These are phyloP conservation scores for Nakaseomyces glabratus DNA, from an alignment of 1,139 yeast species.

Conservation along the genomic window DNA sequence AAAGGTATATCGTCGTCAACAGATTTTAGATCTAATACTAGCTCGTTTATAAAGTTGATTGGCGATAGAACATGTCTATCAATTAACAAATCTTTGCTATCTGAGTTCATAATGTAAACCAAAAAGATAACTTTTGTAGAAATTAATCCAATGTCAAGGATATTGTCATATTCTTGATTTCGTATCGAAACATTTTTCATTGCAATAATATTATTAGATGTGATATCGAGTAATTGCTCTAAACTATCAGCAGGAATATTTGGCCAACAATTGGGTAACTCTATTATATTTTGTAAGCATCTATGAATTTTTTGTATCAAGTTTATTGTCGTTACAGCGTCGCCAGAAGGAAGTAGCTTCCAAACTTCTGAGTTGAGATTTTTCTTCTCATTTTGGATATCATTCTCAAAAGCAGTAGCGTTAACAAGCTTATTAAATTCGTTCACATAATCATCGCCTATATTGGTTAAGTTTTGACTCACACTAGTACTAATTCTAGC, in stretches of 20 bases:
- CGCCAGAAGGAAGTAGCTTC: constrained; percentile 12
- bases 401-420: too few species aligned
- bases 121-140: constrained; percentile 38
- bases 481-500: constrained; percentile 16
- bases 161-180: constrained; percentile 7
- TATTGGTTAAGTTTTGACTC: constrained; percentile 17
- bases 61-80: constrained; percentile 39
- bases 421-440: constrained; percentile 14
- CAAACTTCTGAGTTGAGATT: constrained; percentile 16
- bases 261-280: constrained; percentile 12
- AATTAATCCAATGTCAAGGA: constrained; percentile 28
- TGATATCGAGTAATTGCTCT: constrained; percentile 15
- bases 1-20: constrained; percentile 5
- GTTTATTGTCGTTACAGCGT: constrained; percentile 12
- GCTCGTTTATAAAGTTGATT: constrained; percentile 32
- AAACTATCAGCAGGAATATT: constrained; percentile 12
- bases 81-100: constrained; percentile 38
- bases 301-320: constrained; percentile 16
- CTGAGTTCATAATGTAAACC: constrained; percentile 35
- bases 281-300: constrained; percentile 17
- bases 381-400: constrained; percentile 1
- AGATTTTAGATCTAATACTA: not conserved
- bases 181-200: constrained; percentile 5
- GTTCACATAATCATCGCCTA: constrained; percentile 19
- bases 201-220: constrained; percentile 16